Conservation (phyloP, 805 yeast genomes). For the Saccharomycopsis sp. region DNA sequence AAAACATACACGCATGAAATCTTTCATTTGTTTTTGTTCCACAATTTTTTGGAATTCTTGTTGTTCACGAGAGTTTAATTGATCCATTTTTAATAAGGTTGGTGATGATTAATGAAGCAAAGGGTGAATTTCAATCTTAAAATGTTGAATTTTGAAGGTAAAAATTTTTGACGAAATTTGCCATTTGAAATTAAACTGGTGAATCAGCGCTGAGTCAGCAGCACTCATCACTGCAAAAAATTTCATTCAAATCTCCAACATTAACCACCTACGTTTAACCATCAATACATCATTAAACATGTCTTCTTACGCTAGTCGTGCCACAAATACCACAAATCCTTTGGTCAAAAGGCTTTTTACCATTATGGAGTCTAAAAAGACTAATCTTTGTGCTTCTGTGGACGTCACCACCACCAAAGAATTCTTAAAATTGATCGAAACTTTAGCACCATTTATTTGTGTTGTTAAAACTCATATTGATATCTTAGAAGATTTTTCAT, state of each 20-base stretch:
- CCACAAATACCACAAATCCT: constrained; percentile 59
- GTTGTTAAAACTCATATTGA: constrained; percentile 92
- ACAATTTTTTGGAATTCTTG: constrained; percentile 92
- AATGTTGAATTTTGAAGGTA: no score
- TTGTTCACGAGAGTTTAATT: constrained; percentile 89
- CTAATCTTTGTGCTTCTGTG: constrained; percentile 89
- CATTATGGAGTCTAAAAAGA: constrained; percentile 68
- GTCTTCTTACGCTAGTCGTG: constrained; percentile 69
- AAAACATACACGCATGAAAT: constrained; percentile 75
- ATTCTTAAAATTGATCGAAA: constrained; percentile 59
- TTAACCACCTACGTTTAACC: no score
- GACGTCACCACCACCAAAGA: constrained; percentile 80
- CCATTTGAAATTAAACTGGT: no score
- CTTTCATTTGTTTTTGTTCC: constrained; percentile 97
- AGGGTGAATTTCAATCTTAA: no score
- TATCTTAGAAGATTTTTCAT: constrained; percentile 78
- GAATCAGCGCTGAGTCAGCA: no score
- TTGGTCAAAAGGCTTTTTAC: constrained; percentile 66
- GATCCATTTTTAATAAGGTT: constrained; percentile 53
- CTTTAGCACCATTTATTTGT: constrained; percentile 85
- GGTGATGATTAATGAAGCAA: no score
- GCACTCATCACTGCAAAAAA: no score
- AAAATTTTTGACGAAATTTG: no score
- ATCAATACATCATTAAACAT: no score
- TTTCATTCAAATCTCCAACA: no score